phyloP scores from a whole-genome alignment of 2,329 filamentous ascomycete species.

The Penicillium rolfsii region DNA sequence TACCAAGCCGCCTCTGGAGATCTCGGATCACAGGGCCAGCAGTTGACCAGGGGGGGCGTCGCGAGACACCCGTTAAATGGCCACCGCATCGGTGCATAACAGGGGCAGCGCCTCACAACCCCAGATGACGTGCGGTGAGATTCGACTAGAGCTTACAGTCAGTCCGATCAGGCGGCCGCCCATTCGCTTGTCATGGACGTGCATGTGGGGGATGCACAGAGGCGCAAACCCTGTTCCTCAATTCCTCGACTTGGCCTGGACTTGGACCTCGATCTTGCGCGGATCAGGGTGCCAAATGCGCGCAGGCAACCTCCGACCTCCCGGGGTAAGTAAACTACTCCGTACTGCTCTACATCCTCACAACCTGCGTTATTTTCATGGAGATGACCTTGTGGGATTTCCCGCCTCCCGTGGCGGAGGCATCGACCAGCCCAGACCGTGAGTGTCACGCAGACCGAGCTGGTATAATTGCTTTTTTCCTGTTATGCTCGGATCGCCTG shows the following conservation, averaged over 20 bases:
- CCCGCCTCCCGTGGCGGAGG: not conserved
- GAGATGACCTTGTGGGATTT: conserved; percentile 1
- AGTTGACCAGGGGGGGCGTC: not conserved
- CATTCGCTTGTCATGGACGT: conserved; percentile 12
- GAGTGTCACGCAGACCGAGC: conserved; percentile 7
- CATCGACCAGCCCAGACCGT: conserved; percentile 1
- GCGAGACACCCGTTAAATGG: not conserved
- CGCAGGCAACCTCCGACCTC: conserved; percentile 2
- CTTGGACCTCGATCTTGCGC: not conserved
- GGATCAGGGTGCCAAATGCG: conserved; percentile 2
- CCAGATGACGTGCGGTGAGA: conserved; percentile 20
- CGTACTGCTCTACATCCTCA: not conserved
- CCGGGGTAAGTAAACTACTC: not conserved
- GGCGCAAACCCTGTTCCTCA: conserved; percentile 2
- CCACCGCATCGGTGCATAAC: not conserved
- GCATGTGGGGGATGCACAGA: conserved; percentile 11
- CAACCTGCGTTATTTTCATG: conserved; percentile 16
- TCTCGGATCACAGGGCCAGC: conserved; percentile 2
- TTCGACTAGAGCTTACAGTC: conserved; percentile 9
- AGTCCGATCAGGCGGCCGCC: conserved; percentile 13
- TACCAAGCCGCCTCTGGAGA: not conserved
- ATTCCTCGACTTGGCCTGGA: not conserved
- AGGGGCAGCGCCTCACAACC: conserved; percentile 13
- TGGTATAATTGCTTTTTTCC: conserved; percentile 23
- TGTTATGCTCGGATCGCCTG: conserved; percentile 12